Percentiles rank a stretch among this genome's conserved stretches.
These are phyloP conservation scores for Pyrenophora teres DNA, from an alignment of 2,329 filamentous ascomycete genomes.

Conservation along the genomic window DNA sequence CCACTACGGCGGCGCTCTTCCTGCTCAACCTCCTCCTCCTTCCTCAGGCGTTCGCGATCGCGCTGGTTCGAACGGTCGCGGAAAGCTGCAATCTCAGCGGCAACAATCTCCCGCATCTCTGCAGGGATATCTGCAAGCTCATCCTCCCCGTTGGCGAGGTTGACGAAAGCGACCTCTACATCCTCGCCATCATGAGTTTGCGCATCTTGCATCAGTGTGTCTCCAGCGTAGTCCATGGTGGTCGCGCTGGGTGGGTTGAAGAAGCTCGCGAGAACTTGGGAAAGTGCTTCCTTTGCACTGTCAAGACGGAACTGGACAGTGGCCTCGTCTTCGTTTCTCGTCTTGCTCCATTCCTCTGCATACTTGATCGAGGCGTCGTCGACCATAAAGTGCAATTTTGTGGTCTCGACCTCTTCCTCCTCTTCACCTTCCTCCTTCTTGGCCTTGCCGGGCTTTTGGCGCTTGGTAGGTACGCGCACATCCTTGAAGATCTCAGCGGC, in stretches of 20 bases:
- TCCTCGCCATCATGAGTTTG: constrained; percentile 60
- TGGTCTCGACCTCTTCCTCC: constrained; percentile 63
- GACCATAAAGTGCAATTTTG: constrained; percentile 69
- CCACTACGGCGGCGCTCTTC: constrained; percentile 75
- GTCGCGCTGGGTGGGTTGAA: constrained; percentile 63
- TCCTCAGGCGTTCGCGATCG: constrained; percentile 82
- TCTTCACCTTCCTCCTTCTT: constrained; percentile 49
- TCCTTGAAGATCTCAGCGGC: constrained; percentile 85
- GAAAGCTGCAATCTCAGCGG: constrained; percentile 92
- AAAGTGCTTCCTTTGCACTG: constrained; percentile 69
- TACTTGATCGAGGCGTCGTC: constrained; percentile 85
- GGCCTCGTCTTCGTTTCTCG: constrained; percentile 65
- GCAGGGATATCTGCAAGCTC: constrained; percentile 93
- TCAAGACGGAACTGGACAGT: constrained; percentile 71
- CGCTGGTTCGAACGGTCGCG: constrained; percentile 86
- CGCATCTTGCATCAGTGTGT: constrained; percentile 70
- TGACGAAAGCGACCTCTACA: constrained; percentile 87
- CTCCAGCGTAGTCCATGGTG: constrained; percentile 64
- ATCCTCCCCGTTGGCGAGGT: constrained; percentile 75
- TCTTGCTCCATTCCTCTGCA: constrained; percentile 77
- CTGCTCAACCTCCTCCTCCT: constrained; percentile 91
- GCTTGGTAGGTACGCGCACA: constrained; percentile 79
- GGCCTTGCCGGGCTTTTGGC: constrained; percentile 61
- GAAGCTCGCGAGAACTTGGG: constrained; percentile 70
- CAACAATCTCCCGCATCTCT: constrained; percentile 94